Evolutionary conservation across 192 early-diverging fungal genomes (phyloP), one percentile per base, ranked within the genome.

Genomic region (Allomyces javanicus): DNA sequence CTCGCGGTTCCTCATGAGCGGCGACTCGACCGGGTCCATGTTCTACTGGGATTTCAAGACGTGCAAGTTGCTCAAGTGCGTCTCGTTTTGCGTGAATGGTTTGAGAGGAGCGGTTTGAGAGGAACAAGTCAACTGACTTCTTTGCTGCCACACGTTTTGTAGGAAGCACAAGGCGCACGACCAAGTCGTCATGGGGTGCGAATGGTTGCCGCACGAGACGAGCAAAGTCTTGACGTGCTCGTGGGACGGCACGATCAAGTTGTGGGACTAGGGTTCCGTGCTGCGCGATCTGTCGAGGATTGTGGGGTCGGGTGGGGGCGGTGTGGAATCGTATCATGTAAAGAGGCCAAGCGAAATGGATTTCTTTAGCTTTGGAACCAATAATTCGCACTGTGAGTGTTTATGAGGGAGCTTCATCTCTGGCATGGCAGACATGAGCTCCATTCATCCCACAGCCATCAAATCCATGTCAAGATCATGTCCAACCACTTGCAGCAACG

Each of bases 11-110:
- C 70, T 99, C 63, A 85, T 85, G 66, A 86, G 82, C 5, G 96
- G 96, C 62, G 96, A 99, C 69, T 82, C 88, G 0, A 91, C 94
- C 76, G 96, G 96, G 10, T 80, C 81, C 67, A 78, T 96, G 55
- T 95, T 88, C 85, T 87, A 89, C 77, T 99, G 96, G 96, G 93
- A 97, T 72, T 99, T 91, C 90, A 94, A 96, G 75, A 83, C 91
- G 23, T 83, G 85, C 68, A 86, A 87, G 64, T 79, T 94, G 0
- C 72, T 88, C 66, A 87, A 85, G 73, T 78, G 64, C 67, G 76
- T 73, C 19, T 17, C 23, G 19, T 26, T 55, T 58, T 21, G 14
- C 3, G 64, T 68, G 23, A 67, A 63, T 25, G 27, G 21, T 24
- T 7, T 25, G 23, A 14, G 2, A 61, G 17, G 19, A 1, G 27